Conservation (phyloP, 495 filamentous ascomycete genomes). For the Tuber brumale region DNA sequence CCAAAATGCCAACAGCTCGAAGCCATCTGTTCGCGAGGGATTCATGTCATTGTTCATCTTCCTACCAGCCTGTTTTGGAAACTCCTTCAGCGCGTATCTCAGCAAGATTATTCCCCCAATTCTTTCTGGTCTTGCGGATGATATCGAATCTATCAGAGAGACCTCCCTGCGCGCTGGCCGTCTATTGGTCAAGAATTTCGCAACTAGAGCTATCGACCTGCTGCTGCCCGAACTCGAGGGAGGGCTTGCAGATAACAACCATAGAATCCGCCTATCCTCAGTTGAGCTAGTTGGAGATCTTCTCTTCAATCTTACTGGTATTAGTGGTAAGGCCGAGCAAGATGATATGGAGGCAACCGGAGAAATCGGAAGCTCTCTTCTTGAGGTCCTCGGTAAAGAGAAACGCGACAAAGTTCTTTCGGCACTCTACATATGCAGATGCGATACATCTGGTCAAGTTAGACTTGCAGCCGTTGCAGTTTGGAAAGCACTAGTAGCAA, state of each 20-base stretch:
- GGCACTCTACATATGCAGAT: slow-evolving; percentile 91
- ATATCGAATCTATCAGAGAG: slow-evolving; percentile 89
- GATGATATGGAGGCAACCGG: slow-evolving; percentile 67
- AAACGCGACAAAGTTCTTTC: slow-evolving; percentile 92
- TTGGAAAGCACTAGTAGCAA: slow-evolving; percentile 94
- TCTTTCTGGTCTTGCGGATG: slow-evolving; percentile 86
- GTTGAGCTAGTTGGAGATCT: slow-evolving; percentile 96
- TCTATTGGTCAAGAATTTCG: slow-evolving; percentile 94
- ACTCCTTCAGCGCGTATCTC: slow-evolving; percentile 94
- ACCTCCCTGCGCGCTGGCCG: slow-evolving; percentile 88
- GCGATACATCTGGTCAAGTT: slow-evolving; percentile 90
- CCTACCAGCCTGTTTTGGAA: slow-evolving; percentile 96
- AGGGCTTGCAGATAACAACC: slow-evolving; percentile 88
- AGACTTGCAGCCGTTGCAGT: slow-evolving; percentile 83
- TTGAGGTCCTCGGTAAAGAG: slow-evolving; percentile 90
- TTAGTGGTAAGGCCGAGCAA: slow-evolving; percentile 72
- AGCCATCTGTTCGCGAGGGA: slow-evolving; percentile 84
- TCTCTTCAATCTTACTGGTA: slow-evolving; percentile 95
- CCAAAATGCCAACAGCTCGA: slow-evolving; percentile 89
- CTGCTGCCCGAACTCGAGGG: slow-evolving; percentile 91
- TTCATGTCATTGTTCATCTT: slow-evolving; percentile 99
- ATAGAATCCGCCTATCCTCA: slow-evolving; percentile 93
- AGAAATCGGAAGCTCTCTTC: slow-evolving; percentile 81
- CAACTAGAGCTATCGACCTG: slow-evolving; percentile 85
- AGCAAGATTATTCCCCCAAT: slow-evolving; percentile 95